Base-by-base conservation (phyloP, 2,329 filamentous ascomycete species). In the Cucurbitaria berberidis region DNA sequence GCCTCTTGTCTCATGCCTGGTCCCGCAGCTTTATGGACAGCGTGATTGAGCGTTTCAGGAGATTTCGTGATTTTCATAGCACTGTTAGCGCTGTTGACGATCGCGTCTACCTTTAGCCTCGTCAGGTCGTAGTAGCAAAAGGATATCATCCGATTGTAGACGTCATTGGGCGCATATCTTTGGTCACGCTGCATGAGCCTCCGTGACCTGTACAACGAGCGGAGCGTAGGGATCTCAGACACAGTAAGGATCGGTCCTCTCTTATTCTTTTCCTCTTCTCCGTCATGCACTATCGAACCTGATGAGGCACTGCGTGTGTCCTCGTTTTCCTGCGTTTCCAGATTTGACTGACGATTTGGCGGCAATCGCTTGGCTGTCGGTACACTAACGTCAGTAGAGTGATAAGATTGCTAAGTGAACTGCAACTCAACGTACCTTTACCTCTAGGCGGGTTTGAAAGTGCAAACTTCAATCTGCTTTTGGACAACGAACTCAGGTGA, bases 71-170 rank as follows among this genome's bases (percentile, higher is more conserved):
- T 11, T 6, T 50, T 60, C 45, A 71, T 40, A 1, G 51, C 38
- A 7, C 24, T 38, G 13, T 66, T 67, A 1, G 69, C 64, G 36
- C 66, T 69, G 36, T 70, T 74, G 10, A 75, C 67, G 18, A 75
- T 74, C 10, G 70, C 70, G 36, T 73, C 72, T 0, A 73, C 70
- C 21, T 64, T 60, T 3, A 75, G 27, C n/a, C 57, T 61, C 0
- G 70, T 74, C 6, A 75, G 45, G 26, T 74, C 68, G 41, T 70
- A 57, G 36, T 59, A 60, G 32, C 65, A 65, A 32, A 74, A 66
- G 1, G 67, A 70, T 15, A 74, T 60, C 5, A 67, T 55, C 16
- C 57, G 57, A 10, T 74, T 74, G 55, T 72, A 68, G 1, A 49
- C 21, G 50, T 69, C 66, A 19, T 69, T 72, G 3, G 69, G 65